Evolutionary conservation across 768 basidiomycete genomes (phyloP).

Genomic region (Boletus rubescentipes): DNA sequence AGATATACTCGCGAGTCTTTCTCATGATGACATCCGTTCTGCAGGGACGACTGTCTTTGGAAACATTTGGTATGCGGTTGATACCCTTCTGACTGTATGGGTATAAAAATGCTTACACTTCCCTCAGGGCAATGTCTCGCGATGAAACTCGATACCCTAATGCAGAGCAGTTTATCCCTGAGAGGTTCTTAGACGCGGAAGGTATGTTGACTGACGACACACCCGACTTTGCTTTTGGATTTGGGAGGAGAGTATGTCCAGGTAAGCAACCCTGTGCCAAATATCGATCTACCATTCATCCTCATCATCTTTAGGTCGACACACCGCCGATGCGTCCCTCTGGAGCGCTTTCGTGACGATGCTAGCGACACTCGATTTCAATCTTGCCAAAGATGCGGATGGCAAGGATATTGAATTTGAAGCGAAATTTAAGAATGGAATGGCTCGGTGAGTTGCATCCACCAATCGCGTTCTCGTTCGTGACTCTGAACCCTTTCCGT

Average conservation of each 20-base stretch:
- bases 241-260: slow-evolving; percentile 17
- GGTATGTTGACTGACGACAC: slow-evolving; percentile 11
- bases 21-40: not conserved
- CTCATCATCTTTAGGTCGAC: slow-evolving; percentile 5
- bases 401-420: slow-evolving; percentile 7
- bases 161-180: slow-evolving; percentile 14
- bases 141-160: slow-evolving; percentile 20
- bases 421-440: not conserved
- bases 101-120: not conserved
- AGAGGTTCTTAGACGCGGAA: slow-evolving; percentile 9
- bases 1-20: not conserved
- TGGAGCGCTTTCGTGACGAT: slow-evolving; percentile 18
- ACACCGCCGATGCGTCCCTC: slow-evolving; percentile 1
- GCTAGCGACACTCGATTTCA: slow-evolving; percentile 22
- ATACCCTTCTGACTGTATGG: not conserved
- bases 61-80: slow-evolving; percentile 12
- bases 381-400: slow-evolving; percentile 7
- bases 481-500: not conserved
- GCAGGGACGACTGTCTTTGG: slow-evolving; percentile 14
- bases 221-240: slow-evolving; percentile 16
- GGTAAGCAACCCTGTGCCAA: not conserved
- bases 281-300: not conserved
- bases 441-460: slow-evolving; percentile 6
- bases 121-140: slow-evolving; percentile 18
- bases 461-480: not conserved